Conservation (phyloP, 2,329 filamentous ascomycete genomes). For the Botrytis squamosa region DNA sequence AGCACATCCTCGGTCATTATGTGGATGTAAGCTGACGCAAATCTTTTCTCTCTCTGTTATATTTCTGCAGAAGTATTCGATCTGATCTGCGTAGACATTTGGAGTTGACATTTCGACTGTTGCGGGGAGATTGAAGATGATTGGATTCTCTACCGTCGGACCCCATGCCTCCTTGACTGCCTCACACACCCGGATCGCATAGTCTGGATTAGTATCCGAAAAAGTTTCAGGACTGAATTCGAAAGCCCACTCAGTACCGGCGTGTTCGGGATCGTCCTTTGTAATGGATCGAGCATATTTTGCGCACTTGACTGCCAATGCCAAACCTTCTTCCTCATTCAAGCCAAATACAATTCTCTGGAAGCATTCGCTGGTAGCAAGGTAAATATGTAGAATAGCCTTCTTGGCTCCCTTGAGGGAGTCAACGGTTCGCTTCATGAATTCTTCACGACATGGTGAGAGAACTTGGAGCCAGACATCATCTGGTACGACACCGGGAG, state of each 20-base stretch:
- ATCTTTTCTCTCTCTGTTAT: constrained; percentile 84
- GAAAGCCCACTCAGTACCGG: constrained; percentile 68
- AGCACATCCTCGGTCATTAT: constrained; percentile 91
- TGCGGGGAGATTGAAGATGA: constrained; percentile 96
- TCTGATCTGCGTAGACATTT: constrained; percentile 93
- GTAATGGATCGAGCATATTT: constrained; percentile 86
- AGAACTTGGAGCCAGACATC: constrained; percentile 92
- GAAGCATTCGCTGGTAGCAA: constrained; percentile 96
- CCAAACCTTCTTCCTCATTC: constrained; percentile 76
- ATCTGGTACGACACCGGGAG: constrained; percentile 77
- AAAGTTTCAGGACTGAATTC: constrained; percentile 88
- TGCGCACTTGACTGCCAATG: constrained; percentile 80
- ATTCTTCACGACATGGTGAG: constrained; percentile 85
- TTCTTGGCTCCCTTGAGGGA: constrained; percentile 88
- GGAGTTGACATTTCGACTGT: constrained; percentile 95
- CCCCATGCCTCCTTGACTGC: constrained; percentile 94
- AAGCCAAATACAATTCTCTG: constrained; percentile 86
- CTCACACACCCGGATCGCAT: constrained; percentile 78
- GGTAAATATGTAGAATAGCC: constrained; percentile 91
- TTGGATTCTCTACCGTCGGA: constrained; percentile 72
- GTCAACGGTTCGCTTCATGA: constrained; percentile 87
- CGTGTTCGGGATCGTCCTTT: constrained; percentile 65
- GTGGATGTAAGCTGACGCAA: constrained; percentile 85
- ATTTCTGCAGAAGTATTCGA: constrained; percentile 90
- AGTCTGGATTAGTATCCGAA: constrained; percentile 85